Evolutionary conservation across 345 rosid species (phyloP), one percentile per base, ranked within the genome.

Genomic region (Dipteronia sinensis): DNA sequence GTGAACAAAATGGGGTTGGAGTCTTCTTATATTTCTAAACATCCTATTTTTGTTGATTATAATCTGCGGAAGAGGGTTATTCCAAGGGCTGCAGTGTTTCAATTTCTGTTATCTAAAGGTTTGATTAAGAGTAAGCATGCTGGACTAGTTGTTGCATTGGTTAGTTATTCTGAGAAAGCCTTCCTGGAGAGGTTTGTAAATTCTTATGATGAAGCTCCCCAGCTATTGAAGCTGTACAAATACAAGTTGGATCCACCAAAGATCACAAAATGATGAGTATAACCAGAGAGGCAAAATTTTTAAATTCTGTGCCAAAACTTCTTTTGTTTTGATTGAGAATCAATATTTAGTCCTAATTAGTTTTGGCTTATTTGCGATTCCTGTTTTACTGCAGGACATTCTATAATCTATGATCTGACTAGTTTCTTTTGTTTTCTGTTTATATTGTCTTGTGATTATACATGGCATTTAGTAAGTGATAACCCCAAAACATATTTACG

Each of bases 151-250:
- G 0, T 2, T 8, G 2, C 67, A 0, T 23, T 69, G 27, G 62
- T 81, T 23, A 0, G 2, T 0, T 20, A 16, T 3, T 7, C 65
- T 25, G 83, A 78, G 27, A 15, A 46, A 25, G 0, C 0, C 0
- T 76, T 76, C 31, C 23, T 80, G 66, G 6, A 16, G 46, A 76
- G 47, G 72, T 81, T 62, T 73, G 71, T 81, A 64, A 12, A 59
- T 63, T 16, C 55, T 59, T 46, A 76, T 44, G 58, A 62, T 1
- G 70, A 67, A 65, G 72, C 62, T 78, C 46, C 55, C 20, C 46
- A 6, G 10, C 46, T 42, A 42, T 42, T 42, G 75, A 64, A 75
- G 59, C 20, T 80, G 3, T 80, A 80, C 64, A 6, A 19, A 13
- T 10, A 42, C 9, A 42, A 42, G 46, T 42, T 42, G 46, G 10